Conservation (phyloP, 345 rosid genomes). For the Citrus cavaleriei region DNA sequence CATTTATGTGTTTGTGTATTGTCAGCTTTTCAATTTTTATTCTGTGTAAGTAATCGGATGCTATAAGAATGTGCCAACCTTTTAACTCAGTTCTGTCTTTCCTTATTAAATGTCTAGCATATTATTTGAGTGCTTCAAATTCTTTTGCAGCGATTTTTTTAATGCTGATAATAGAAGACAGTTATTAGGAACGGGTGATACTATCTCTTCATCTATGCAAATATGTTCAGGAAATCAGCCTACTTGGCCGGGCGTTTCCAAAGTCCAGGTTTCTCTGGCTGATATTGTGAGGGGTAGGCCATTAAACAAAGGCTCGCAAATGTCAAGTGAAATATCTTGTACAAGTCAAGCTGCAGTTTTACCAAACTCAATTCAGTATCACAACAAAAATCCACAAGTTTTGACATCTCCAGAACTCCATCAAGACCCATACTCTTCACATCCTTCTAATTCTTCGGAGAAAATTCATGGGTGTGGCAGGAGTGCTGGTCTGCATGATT, state of each 20-base stretch:
- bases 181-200: conserved; percentile 21
- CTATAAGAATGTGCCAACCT: background rate
- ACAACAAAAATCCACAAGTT: conserved; percentile 9
- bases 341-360: conserved; percentile 12
- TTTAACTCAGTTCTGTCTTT: background rate
- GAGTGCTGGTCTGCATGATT: conserved; percentile 16
- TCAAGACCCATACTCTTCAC: conserved; percentile 12
- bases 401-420: conserved; percentile 6
- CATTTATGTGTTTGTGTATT: background rate
- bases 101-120: background rate
- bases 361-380: conserved; percentile 6
- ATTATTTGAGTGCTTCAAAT: background rate
- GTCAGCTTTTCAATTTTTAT: background rate
- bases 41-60: background rate
- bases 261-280: conserved; percentile 38
- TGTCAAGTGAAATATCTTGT: conserved; percentile 19
- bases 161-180: conserved; percentile 30
- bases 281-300: conserved; percentile 37
- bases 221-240: conserved; percentile 18
- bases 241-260: conserved; percentile 20
- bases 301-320: conserved; percentile 14
- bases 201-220: conserved; percentile 21
- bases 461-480: conserved; percentile 3
- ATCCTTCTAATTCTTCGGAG: conserved; percentile 8
- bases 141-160: conserved; percentile 30